Base-by-base conservation (phyloP, 352 stramenopile species). In the Phytophthora pseudosyringae region DNA sequence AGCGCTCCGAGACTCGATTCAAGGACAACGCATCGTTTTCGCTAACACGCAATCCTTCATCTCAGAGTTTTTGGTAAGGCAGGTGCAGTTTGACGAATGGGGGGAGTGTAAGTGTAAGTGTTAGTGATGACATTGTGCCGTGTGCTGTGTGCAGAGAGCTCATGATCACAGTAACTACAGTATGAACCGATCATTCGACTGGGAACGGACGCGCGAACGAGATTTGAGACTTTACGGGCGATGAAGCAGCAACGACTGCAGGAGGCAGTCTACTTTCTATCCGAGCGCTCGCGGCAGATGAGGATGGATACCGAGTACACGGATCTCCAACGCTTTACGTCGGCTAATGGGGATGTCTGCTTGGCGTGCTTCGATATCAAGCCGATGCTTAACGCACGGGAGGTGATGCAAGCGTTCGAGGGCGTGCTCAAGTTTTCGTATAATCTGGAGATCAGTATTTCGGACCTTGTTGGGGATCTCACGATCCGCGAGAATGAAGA, bases 401-500 rank as follows among this genome's bases (percentile, higher is more conserved):
- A 49, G 26, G 73, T 81, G 25, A 68, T 64, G 32, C 69, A 79
- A 51, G 70, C 75, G 3, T 82, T 81, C 41, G 70, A 84, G 33
- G 68, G 62, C 5, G 65, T 81, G 40, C 55, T 76, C 9, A 68
- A 80, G 50, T 86, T 82, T 40, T 62, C 67, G 28, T 73, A 75
- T 32, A 83, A 86, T 39, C 31, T 86, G 36, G 73, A 81, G 59
- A 75, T 81, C 58, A 73, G 57, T 41, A 74, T 79, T 26, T 73
- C 70, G n/a, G 70, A 76, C 28, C 58, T 68, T 3, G 40, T 81
- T n/a, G 73, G 70, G 3, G 63, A 76, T 46, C 54, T 81, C 38
- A 81, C 73, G 32, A 73, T 81, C 25, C 70, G 70, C 29, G 70
- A 81, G 48, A 76, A 81, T 45, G 71, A 79, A 31, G 67, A 78